Conservation (phyloP, 192 early-diverging fungal species). For the Pilaira anomala region DNA sequence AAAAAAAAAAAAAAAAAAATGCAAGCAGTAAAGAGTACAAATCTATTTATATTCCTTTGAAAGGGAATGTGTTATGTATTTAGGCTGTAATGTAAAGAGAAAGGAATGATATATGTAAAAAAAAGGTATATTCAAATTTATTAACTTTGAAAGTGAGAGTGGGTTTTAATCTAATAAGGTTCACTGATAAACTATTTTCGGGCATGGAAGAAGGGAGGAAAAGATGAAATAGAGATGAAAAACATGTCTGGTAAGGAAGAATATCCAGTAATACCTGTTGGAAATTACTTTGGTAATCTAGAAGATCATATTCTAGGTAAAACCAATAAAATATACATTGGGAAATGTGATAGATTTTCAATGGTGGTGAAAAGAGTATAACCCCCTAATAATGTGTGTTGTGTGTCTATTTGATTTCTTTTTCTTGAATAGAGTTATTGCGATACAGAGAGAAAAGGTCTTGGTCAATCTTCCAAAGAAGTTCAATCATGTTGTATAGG, state of each 20-base stretch:
- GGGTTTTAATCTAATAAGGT: too few species aligned
- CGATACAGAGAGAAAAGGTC: background rate
- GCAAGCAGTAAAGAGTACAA: too few species aligned
- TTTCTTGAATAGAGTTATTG: background rate
- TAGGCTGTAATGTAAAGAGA: too few species aligned
- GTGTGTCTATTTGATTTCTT: background rate
- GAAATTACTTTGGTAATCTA: constrained; percentile 31
- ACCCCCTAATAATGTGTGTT: constrained; percentile 60
- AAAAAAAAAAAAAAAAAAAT: too few species aligned
- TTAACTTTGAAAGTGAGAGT: constrained; percentile 52
- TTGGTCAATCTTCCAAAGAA: background rate
- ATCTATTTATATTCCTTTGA: too few species aligned
- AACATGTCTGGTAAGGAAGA: too few species aligned
- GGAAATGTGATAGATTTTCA: constrained; percentile 89
- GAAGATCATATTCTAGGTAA: constrained; percentile 39
- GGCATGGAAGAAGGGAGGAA: constrained; percentile 38
- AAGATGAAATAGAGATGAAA: constrained; percentile 43
- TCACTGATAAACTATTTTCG: too few species aligned
- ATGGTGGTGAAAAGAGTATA: constrained; percentile 88
- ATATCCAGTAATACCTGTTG: constrained; percentile 32
- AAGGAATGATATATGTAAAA: too few species aligned
- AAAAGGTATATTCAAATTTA: too few species aligned
- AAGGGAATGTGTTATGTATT: too few species aligned
- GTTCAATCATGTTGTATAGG: background rate
- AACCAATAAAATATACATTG: constrained; percentile 60